These are phyloP conservation scores for Rhynchosporium graminicola DNA, from an alignment of 2,329 filamentous ascomycete genomes.

Conservation along the genomic window DNA sequence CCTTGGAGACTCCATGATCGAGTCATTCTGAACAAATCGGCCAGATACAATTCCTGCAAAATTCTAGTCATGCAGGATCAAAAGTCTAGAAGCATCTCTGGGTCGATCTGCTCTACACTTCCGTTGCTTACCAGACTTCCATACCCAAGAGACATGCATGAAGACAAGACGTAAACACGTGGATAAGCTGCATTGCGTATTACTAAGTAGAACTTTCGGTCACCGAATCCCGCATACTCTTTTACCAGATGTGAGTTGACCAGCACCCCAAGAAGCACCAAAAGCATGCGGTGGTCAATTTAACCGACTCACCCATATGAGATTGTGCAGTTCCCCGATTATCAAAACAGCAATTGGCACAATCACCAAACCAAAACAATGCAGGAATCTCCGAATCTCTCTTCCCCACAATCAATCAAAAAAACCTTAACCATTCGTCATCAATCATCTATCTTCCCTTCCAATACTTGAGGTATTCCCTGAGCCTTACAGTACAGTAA, in stretches of 20 bases:
- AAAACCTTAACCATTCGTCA: conserved; percentile 1
- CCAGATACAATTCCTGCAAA: not conserved
- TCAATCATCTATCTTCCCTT: not conserved
- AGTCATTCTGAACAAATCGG: not conserved
- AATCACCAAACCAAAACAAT: not conserved
- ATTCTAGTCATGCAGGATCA: conserved; percentile 1
- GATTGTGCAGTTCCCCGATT: not conserved
- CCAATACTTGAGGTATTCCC: no score
- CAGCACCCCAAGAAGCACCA: not conserved
- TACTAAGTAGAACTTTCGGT: not conserved
- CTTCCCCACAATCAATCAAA: conserved; percentile 11
- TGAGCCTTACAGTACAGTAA: no score
- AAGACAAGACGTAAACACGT: not conserved
- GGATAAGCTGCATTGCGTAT: no score
- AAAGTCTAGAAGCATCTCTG: not conserved
- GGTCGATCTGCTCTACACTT: not conserved
- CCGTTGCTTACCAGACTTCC: not conserved
- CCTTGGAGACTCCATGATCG: not conserved
- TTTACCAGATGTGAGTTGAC: not conserved
- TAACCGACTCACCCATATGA: not conserved
- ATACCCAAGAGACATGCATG: not conserved
- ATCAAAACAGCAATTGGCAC: not conserved
- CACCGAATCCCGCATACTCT: conserved; percentile 3
- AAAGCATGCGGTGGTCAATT: not conserved
- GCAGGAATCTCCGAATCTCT: conserved; percentile 4